phyloP scores from a whole-genome alignment of 805 yeast species.

The Starmerella apis region DNA sequence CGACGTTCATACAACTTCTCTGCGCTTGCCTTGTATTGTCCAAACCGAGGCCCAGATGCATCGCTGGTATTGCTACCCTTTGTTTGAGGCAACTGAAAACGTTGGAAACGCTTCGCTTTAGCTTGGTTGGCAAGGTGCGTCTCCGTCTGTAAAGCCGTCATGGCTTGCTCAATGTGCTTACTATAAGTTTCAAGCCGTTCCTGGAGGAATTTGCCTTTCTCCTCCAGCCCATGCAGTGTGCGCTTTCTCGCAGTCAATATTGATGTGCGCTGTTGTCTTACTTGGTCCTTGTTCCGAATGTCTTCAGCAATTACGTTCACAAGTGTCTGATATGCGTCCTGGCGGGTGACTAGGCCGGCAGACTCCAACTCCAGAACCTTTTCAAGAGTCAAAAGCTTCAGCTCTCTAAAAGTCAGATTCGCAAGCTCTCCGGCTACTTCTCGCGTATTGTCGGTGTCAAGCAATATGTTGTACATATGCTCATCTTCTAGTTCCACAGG shows the following conservation, averaged over 20 bases:
- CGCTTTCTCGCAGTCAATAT: conserved; percentile 40
- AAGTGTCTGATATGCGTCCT: conserved; percentile 64
- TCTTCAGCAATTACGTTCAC: conserved; percentile 78
- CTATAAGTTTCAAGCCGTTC: conserved; percentile 37
- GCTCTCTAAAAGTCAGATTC: conserved; percentile 48
- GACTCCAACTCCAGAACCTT: conserved; percentile 65
- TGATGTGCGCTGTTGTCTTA: conserved; percentile 38
- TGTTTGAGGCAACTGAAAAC: conserved; percentile 27
- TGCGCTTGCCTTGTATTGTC: conserved; percentile 66
- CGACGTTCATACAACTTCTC: conserved; percentile 66
- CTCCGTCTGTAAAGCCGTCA: conserved; percentile 40
- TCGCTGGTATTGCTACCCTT: not conserved
- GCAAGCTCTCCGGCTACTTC: conserved; percentile 26
- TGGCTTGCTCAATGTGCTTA: conserved; percentile 41
- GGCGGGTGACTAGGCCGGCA: conserved; percentile 52
- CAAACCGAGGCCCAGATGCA: conserved; percentile 45
- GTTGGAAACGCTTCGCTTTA: conserved; percentile 28
- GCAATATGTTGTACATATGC: conserved; percentile 23
- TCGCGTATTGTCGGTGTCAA: conserved; percentile 21
- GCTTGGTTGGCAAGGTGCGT: conserved; percentile 28
- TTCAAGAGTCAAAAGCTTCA: conserved; percentile 67
- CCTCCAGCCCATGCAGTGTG: conserved; percentile 38
- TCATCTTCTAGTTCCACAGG: conserved; percentile 66
- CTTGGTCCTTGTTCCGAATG: conserved; percentile 48
- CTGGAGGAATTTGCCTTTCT: conserved; percentile 38